These are phyloP conservation scores for Mycena rosella DNA, from an alignment of 768 basidiomycete species.

Conservation along the genomic window DNA sequence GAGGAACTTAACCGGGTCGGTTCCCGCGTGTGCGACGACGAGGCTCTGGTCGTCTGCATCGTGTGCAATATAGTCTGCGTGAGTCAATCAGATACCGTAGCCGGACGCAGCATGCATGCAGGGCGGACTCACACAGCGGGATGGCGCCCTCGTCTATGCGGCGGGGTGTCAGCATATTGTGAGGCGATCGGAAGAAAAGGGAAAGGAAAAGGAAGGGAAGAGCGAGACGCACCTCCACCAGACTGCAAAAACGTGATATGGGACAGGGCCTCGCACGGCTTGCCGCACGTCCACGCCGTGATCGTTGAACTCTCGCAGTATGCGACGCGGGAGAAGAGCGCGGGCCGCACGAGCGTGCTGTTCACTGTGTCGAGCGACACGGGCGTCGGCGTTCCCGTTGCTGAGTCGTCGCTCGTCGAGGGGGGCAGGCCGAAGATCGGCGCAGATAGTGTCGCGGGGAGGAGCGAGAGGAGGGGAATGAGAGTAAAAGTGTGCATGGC, in stretches of 20 bases:
- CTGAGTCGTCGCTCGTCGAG: slow-evolving; percentile 12
- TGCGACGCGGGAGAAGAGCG: slow-evolving; percentile 51
- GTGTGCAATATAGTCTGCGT: slow-evolving; percentile 52
- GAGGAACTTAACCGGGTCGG: slow-evolving; percentile 37
- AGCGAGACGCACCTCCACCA: slow-evolving; percentile 49
- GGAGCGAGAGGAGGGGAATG: slow-evolving; percentile 27
- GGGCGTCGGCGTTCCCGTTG: slow-evolving; percentile 22
- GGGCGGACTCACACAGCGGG: slow-evolving; percentile 44
- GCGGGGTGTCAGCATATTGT: neutral
- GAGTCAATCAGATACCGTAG: slow-evolving; percentile 1
- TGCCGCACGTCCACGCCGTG: slow-evolving; percentile 41
- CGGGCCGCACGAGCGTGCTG: slow-evolving; percentile 43
- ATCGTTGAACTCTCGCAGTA: slow-evolving; percentile 52
- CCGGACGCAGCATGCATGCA: neutral
- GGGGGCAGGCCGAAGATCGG: slow-evolving; percentile 16
- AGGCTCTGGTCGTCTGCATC: slow-evolving; percentile 48
- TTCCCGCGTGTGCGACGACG: slow-evolving; percentile 44
- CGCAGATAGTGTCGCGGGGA: slow-evolving; percentile 7
- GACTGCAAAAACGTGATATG: slow-evolving; percentile 34
- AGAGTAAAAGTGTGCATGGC: slow-evolving; percentile 4
- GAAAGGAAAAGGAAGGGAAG: neutral
- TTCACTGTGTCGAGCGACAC: slow-evolving; percentile 15
- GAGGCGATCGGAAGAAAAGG: too few species aligned
- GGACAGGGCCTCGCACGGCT: slow-evolving; percentile 23
- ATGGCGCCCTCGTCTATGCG: slow-evolving; percentile 44